Percentiles rank a stretch among this genome's conserved stretches.
These are phyloP conservation scores for Botryobasidium botryosum DNA, from an alignment of 768 basidiomycete genomes.

Conservation along the genomic window DNA sequence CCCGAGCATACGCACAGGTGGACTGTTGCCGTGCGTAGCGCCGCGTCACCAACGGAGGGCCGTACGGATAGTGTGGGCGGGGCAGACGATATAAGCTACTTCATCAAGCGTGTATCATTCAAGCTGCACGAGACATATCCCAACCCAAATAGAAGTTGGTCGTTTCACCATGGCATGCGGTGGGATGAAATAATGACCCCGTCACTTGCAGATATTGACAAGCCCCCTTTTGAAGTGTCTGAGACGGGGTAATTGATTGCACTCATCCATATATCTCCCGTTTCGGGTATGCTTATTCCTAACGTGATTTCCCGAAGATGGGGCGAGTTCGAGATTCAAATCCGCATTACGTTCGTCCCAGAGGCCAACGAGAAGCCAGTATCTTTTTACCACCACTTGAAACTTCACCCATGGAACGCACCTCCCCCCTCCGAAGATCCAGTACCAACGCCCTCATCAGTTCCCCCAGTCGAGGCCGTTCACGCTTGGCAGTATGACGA, in stretches of 20 bases:
- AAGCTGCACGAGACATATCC: conserved; percentile 94
- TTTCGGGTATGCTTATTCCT: neutral
- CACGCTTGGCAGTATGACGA: conserved; percentile 99
- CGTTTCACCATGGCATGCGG: neutral
- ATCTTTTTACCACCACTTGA: conserved; percentile 80
- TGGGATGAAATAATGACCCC: conserved; percentile 3
- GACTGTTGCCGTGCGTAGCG: conserved; percentile 90
- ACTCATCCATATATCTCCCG: neutral
- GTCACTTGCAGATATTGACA: conserved; percentile 54
- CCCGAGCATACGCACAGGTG: conserved; percentile 87
- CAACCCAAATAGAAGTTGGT: conserved; percentile 74
- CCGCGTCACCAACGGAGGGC: conserved; percentile 52
- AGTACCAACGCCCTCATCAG: conserved; percentile 39
- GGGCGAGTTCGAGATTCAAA: conserved; percentile 97
- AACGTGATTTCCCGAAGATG: conserved; percentile 28
- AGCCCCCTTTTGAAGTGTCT: conserved; percentile 84
- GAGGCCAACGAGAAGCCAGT: conserved; percentile 89
- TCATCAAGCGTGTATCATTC: conserved; percentile 93
- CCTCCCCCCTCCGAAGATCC: conserved; percentile 30
- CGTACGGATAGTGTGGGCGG: conserved; percentile 60
- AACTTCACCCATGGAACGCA: conserved; percentile 69
- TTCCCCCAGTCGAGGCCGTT: conserved; percentile 33
- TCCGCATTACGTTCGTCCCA: conserved; percentile 72
- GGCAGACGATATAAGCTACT: conserved; percentile 76
- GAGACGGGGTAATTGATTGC: conserved; percentile 63